Evolutionary conservation across 495 filamentous ascomycete genomes (phyloP), one percentile per base, ranked within the genome.

Genomic region (Achaetomiella virescens): DNA sequence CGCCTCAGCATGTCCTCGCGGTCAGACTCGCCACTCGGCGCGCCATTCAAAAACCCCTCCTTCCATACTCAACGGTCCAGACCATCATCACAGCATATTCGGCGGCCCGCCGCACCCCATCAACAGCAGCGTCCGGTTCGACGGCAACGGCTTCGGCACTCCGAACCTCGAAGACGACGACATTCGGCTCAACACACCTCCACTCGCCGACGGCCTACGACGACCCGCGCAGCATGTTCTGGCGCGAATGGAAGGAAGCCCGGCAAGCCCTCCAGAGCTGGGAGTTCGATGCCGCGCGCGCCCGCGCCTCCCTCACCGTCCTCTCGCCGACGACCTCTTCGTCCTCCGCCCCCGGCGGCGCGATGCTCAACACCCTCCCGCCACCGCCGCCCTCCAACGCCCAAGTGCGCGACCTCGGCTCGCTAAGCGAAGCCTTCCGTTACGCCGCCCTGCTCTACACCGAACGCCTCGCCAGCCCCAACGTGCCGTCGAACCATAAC

Each of bases 371-470:
- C 25, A 41, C 59, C 35, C 57, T 45, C 38, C 49, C 58, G 24
- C 37, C 43, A 25, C 66, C 68, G 8, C 48, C 66, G 8, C 68
- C 73, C 12, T 74, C 77, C 0, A 65, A 72, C 12, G 63, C 67
- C n/a, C 76, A 81, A 68, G 55, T 81, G 47, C 74, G 75, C 60
- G 73, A 77, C 65, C 66, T 76, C 36, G 63, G 87, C 78, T 73
- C 78, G 80, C 65, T 86, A 68, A 93, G 87, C 46, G 91, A 96
- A 65, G 86, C 88, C 7, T 97, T 96, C 76, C 88, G 91, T 24
- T 88, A 91, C 63, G 82, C 90, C 0, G 91, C 90, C 1, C 80
- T 97, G 8, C 82, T 97, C 18, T 97, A 97, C 73, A 89, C 86
- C 20, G 90, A 96, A 69, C 88, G 92, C 5, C 83, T 97, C 22